Base-by-base conservation (phyloP, 2,329 filamentous ascomycete species). In the Epichloe sibirici region DNA sequence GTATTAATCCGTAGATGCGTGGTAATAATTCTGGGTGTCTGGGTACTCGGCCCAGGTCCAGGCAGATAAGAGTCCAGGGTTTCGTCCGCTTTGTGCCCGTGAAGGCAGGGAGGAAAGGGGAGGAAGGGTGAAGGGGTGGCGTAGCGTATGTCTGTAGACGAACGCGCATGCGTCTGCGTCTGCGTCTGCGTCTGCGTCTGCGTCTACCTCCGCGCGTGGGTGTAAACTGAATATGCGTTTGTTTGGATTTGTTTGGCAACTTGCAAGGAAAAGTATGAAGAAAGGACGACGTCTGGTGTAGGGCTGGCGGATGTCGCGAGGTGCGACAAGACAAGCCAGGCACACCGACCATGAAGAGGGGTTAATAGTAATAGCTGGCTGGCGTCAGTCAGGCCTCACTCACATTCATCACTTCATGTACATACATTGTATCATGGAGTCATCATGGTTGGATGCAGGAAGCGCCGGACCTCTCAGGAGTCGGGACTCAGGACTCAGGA, bases 281-380 rank as follows among this genome's bases (percentile, higher is more conserved):
- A 34, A 44, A 17, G 39, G 48, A 17, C 11, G 48, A 17, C 11
- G 23, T 17, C 23, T 8, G 48, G 28, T 49, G 39, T 38, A 50
- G 39, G 48, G 48, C 48, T 50, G 48, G 48, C 48, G 39, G 39
- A 50, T 50, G 48, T 50, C 39, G 25, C 48, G 39, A 50, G 39
- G n/a, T 43, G 48, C 43, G 42, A 17, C 42, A 44, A 44, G 42
- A 17, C 42, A 44, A 44, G 42, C n/a, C 21, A 44, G 42, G 42
- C 42, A 25, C 25, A 25, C 25, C 34, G 37, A 17, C 17, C 17
- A 17, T 17, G 37, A 31, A 28, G 17, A 39, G 25, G 38, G 38
- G 17, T 17, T 17, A 17, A 17, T 17, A 17, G 17, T 17, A 17
- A 17, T 17, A 17, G 48, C 21, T 8, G 48, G 13, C 23, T 31